Evolutionary conservation across 129 eudicot genomes (phyloP).

Genomic region (Silybum marianum): DNA sequence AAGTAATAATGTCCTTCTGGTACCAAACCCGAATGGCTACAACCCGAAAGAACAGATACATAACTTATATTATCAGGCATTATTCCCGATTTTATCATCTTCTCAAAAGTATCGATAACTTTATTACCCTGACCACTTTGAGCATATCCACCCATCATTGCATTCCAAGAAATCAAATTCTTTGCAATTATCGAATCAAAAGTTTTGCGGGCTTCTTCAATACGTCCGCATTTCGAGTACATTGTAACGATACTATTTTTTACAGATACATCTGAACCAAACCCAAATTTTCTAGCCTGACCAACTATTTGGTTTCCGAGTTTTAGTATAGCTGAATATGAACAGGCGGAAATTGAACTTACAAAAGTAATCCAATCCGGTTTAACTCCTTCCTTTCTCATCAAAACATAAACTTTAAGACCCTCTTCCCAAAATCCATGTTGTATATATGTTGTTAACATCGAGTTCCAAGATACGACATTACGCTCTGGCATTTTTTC

Average conservation of each 20-base stretch:
- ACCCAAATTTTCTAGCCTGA: slow-evolving; percentile 50
- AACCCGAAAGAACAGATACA: slow-evolving; percentile 54
- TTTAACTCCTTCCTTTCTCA: slow-evolving; percentile 48
- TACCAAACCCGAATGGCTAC: slow-evolving; percentile 57
- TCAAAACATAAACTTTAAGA: slow-evolving; percentile 41
- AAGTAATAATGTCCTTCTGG: slow-evolving; percentile 50
- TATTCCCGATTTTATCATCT: slow-evolving; percentile 39
- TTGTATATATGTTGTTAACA: slow-evolving; percentile 49
- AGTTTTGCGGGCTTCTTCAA: slow-evolving; percentile 38
- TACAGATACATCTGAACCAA: slow-evolving; percentile 39
- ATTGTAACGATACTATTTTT: slow-evolving; percentile 44
- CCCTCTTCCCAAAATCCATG: slow-evolving; percentile 58
- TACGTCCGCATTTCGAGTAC: slow-evolving; percentile 55
- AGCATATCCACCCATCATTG: slow-evolving; percentile 57
- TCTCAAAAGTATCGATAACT: slow-evolving; percentile 44
- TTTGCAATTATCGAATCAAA: slow-evolving; percentile 45
- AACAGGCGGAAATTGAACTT: slow-evolving; percentile 42
- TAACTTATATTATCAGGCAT: slow-evolving; percentile 49
- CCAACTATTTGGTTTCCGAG: slow-evolving; percentile 51
- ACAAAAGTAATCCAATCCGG: slow-evolving; percentile 55
- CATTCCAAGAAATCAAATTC: slow-evolving; percentile 59
- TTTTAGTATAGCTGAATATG: slow-evolving; percentile 42
- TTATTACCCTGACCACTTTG: slow-evolving; percentile 48
- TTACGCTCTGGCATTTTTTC: slow-evolving; percentile 62
- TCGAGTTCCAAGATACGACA: slow-evolving; percentile 58